Evolutionary conservation across 331 rosid genomes (phyloP).

Genomic region (Pyracantha coccinea): DNA sequence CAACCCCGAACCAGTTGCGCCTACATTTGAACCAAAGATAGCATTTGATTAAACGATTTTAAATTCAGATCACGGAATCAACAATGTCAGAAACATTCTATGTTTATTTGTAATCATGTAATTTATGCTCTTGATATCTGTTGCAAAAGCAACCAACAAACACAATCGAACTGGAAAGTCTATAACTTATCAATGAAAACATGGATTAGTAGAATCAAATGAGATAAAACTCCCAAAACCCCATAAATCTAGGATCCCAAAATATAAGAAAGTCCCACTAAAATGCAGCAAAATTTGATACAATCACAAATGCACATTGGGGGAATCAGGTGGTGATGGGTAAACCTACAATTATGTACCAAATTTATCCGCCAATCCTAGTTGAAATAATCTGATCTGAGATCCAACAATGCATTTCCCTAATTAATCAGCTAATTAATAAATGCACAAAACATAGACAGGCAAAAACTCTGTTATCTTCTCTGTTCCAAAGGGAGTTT

Average conservation of each 20-base stretch:
- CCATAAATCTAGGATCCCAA: neutral
- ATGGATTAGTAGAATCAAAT: neutral
- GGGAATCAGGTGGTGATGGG: neutral
- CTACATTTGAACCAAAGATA: neutral
- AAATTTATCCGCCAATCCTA: neutral
- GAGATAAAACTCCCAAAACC: neutral
- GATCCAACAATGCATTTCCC: neutral
- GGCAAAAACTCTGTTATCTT: neutral
- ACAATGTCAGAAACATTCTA: neutral
- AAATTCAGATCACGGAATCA: neutral
- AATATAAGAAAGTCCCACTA: neutral
- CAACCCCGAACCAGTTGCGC: neutral
- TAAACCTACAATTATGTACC: neutral
- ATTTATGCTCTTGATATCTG: neutral
- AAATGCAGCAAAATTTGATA: neutral
- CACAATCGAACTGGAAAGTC: neutral
- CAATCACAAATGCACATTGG: neutral
- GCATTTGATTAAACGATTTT: neutral
- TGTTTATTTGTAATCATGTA: neutral
- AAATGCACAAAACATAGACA: no score
- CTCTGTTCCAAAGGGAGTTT: neutral
- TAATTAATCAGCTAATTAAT: neutral
- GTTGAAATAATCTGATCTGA: neutral
- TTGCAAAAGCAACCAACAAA: neutral
- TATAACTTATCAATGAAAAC: neutral